These are phyloP conservation scores for Lactarius sanguifluus DNA, from an alignment of 768 basidiomycete species.

Conservation along the genomic window DNA sequence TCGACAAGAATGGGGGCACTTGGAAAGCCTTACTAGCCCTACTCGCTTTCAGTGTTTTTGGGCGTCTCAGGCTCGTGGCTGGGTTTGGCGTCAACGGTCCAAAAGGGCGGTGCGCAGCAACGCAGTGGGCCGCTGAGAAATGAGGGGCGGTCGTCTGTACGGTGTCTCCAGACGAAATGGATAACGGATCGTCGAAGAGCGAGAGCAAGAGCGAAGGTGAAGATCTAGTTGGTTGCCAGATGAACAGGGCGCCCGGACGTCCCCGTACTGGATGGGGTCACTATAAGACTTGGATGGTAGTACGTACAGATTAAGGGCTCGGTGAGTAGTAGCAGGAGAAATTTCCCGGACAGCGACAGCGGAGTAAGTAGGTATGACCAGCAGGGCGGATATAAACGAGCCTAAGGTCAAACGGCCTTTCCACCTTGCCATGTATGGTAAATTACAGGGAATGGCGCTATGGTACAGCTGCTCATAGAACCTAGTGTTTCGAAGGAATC, in stretches of 20 bases:
- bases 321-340: too few relatives aligned
- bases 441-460: too few relatives aligned
- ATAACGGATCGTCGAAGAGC: neutral
- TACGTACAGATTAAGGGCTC: too few relatives aligned
- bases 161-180: neutral
- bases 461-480: too few relatives aligned
- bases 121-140: constrained; percentile 38
- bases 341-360: too few relatives aligned
- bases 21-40: constrained; percentile 85
- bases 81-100: constrained; percentile 58
- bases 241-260: neutral
- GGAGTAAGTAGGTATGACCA: too few relatives aligned
- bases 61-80: constrained; percentile 56
- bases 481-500: too few relatives aligned
- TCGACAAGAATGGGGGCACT: constrained; percentile 64
- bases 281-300: too few relatives aligned
- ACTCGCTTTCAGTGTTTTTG: constrained; percentile 63
- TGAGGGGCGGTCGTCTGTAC: neutral
- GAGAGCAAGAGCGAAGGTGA: neutral
- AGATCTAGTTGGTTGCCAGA: neutral
- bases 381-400: too few relatives aligned
- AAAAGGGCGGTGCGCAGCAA: constrained; percentile 36
- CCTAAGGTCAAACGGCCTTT: too few relatives aligned
- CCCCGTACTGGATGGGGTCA: too few relatives aligned
- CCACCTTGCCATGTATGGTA: too few relatives aligned